Evolutionary conservation across 495 filamentous ascomycete species (phyloP).

Genomic region (Wilcoxina mikolae): DNA sequence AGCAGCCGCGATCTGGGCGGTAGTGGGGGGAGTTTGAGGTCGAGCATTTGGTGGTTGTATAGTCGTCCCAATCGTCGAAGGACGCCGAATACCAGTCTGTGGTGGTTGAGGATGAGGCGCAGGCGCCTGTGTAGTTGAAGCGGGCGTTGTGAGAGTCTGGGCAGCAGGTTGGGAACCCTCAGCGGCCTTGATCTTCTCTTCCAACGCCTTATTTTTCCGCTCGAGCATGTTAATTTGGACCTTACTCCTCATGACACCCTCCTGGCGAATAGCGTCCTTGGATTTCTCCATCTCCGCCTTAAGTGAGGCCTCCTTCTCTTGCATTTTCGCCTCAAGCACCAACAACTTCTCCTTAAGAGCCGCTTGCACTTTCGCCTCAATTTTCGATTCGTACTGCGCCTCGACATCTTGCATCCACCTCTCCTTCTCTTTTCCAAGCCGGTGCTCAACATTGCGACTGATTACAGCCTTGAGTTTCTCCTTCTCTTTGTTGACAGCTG

Average conservation of each 20-base stretch:
- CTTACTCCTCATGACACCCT: conserved; percentile 49
- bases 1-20: neutral
- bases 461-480: conserved; percentile 26
- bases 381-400: conserved; percentile 38
- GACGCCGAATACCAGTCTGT: conserved; percentile 4
- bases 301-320: conserved; percentile 29
- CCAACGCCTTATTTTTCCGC: conserved; percentile 45
- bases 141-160: neutral
- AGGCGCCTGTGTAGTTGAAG: neutral
- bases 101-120: conserved; percentile 5
- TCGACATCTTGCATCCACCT: conserved; percentile 31
- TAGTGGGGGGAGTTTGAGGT: neutral
- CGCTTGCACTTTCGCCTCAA: conserved; percentile 34
- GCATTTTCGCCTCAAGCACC: conserved; percentile 31
- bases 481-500: conserved; percentile 41
- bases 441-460: conserved; percentile 27
- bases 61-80: neutral
- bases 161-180: conserved; percentile 43
- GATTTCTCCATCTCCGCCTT: conserved; percentile 41
- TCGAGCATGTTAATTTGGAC: conserved; percentile 72
- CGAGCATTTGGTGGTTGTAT: neutral
- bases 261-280: conserved; percentile 38
- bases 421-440: conserved; percentile 22
- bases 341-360: conserved; percentile 21
- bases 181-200: conserved; percentile 62